These are phyloP conservation scores for Trichopus zeylanicus DNA, from an alignment of 116 monocot genomes.

Conservation along the genomic window DNA sequence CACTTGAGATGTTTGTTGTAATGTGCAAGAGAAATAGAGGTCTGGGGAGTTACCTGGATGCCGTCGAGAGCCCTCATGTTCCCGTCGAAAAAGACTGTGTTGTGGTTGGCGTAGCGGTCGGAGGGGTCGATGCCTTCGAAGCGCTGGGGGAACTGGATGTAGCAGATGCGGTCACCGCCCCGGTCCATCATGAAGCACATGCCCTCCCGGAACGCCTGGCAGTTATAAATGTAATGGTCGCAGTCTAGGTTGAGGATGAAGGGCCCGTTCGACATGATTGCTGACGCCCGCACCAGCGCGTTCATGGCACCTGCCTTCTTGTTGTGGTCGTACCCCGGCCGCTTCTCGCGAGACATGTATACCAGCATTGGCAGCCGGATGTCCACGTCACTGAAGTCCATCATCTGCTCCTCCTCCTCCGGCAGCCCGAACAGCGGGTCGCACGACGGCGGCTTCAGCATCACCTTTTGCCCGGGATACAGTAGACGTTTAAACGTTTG, in stretches of 20 bases:
- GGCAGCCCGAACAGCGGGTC: slow-evolving; percentile 42
- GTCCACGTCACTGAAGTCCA: slow-evolving; percentile 75
- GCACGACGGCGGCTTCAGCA: slow-evolving; percentile 49
- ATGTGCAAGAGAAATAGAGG: slow-evolving; percentile 12
- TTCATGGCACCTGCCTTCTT: slow-evolving; percentile 98
- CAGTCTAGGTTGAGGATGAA: slow-evolving; percentile 98
- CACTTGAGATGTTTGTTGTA: neutral
- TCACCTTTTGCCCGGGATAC: slow-evolving; percentile 44
- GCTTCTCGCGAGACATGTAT: slow-evolving; percentile 83
- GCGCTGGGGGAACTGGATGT: slow-evolving; percentile 87
- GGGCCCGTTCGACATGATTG: slow-evolving; percentile 84
- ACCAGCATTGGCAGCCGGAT: slow-evolving; percentile 74
- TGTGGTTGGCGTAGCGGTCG: slow-evolving; percentile 95
- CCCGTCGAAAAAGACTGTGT: slow-evolving; percentile 96
- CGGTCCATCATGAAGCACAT: slow-evolving; percentile 99
- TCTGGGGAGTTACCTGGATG: slow-evolving; percentile 31
- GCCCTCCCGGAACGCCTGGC: slow-evolving; percentile 67
- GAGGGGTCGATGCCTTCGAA: slow-evolving; percentile 97
- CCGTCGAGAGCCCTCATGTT: slow-evolving; percentile 95
- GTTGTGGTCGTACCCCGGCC: slow-evolving; percentile 81
- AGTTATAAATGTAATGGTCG: slow-evolving; percentile 92
- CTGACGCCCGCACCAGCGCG: slow-evolving; percentile 73
- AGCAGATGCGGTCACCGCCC: slow-evolving; percentile 90
- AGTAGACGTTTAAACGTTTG: neutral
- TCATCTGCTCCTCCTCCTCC: slow-evolving; percentile 40